phyloP scores from a whole-genome alignment of 495 filamentous ascomycete species.

The Tricharina praecox region DNA sequence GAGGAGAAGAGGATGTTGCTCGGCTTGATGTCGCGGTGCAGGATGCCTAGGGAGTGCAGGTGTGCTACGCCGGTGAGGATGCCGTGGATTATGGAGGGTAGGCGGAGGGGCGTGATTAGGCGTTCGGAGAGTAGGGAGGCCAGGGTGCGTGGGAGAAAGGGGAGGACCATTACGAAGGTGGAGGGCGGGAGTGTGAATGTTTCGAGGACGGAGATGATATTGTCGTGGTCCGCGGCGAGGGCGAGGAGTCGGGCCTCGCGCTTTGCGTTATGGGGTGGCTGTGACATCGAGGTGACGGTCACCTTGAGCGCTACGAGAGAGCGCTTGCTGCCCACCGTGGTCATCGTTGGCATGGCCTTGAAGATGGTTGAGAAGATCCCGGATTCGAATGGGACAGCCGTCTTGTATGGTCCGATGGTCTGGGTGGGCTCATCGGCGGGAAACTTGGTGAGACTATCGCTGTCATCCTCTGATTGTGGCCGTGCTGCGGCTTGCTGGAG shows the following conservation, averaged over 20 bases:
- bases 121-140: constrained; percentile 36
- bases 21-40: constrained; percentile 90
- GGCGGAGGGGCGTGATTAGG: constrained; percentile 29
- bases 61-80: constrained; percentile 40
- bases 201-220: constrained; percentile 50
- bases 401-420: constrained; percentile 49
- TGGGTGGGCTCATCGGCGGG: neutral
- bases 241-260: constrained; percentile 60
- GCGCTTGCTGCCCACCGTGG: constrained; percentile 1
- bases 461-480: neutral
- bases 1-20: constrained; percentile 65
- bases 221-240: constrained; percentile 29
- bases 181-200: constrained; percentile 56
- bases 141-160: constrained; percentile 61
- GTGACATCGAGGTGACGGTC: constrained; percentile 53
- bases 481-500: constrained; percentile 1
- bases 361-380: constrained; percentile 79
- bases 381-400: constrained; percentile 51
- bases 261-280: constrained; percentile 60
- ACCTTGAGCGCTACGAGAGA: constrained; percentile 65
- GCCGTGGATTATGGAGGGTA: neutral
- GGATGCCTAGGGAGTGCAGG: constrained; percentile 55
- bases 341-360: constrained; percentile 30
- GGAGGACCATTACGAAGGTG: constrained; percentile 61
- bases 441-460: neutral